Base-by-base conservation (phyloP, 2,329 filamentous ascomycete genomes). In the Aspergillus bombycis region DNA sequence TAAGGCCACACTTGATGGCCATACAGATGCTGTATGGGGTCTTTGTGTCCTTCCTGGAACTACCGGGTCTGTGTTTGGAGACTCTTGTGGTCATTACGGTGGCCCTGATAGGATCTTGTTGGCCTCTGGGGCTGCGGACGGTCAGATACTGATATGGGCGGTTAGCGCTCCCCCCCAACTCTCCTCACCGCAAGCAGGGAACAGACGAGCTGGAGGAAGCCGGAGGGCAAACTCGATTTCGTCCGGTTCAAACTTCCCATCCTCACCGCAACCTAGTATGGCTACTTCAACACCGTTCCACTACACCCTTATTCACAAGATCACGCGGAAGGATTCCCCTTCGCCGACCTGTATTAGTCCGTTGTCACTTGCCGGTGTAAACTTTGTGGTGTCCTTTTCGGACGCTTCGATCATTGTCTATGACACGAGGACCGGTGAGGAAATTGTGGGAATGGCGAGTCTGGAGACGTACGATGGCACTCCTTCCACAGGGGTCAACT, bases 11-110 rank as follows among this genome's bases (percentile, higher is more conserved):
- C 83, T 99, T 4, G 93, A 97, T 69, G 94, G 94, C 0, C 95
- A 98, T 74, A 96, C 91, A 0, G 95, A 99, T 82, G 93, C 94
- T 4, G 93, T 99, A 5, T 99, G 95, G 95, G 90, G 93, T 3
- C 86, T 99, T 3, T 97, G 94, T 73, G 93, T 98, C 16, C 85
- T 99, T 3, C 95, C 95, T 4, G 89, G 92, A 3, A 94, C 92
- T 0, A 85, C 93, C 21, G 92, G 90, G 3, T 84, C 90, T 32
- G 85, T 97, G 2, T 96, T 97, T 73, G 93, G 94, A 19, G 80
- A 84, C 57, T 88, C 87, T 60, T 86, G 86, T 64, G 91, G 84
- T 73, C 86, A 88, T 50, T 92, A 92, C 72, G 94, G 94, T 34
- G 91, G 89, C 11, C 83, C 93, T 1, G 95, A 98, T 74, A 88